phyloP scores from a whole-genome alignment of 2,329 filamentous ascomycete genomes.

The Blastomyces silverae region DNA sequence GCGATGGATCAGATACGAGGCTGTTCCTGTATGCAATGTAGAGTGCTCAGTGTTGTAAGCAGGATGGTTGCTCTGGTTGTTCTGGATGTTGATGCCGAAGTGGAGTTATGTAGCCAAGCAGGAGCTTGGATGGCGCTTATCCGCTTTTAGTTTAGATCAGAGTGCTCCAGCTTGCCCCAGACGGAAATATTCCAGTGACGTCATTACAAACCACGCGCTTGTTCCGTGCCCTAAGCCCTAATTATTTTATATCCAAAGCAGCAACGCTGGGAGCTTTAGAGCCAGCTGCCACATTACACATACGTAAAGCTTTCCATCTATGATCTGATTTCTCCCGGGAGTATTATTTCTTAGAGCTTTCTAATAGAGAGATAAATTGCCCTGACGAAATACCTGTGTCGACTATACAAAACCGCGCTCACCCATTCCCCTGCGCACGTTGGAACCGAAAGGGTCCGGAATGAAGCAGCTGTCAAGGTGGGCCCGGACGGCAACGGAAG shows the following conservation, averaged over 20 bases:
- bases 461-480: not conserved
- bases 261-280: not conserved
- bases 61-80: not conserved
- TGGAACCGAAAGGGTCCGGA: not conserved
- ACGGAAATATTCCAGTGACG: not conserved
- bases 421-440: not conserved
- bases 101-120: not conserved
- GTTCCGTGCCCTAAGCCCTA: constrained; percentile 1
- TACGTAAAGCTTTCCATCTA: too few relatives aligned
- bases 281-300: too few relatives aligned
- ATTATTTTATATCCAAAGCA: not conserved
- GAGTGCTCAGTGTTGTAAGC: not conserved
- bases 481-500: not conserved
- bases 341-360: not conserved
- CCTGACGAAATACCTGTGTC: not conserved
- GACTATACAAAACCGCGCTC: not conserved
- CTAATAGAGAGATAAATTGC: not conserved
- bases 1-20: not conserved
- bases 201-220: not conserved
- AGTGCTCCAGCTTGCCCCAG: too few relatives aligned
- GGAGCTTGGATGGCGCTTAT: not conserved
- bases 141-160: not conserved
- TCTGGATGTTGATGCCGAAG: not conserved
- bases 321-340: not conserved
- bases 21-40: not conserved